Base-by-base conservation (phyloP, 345 rosid genomes). In the Eucalyptus cloeziana region DNA sequence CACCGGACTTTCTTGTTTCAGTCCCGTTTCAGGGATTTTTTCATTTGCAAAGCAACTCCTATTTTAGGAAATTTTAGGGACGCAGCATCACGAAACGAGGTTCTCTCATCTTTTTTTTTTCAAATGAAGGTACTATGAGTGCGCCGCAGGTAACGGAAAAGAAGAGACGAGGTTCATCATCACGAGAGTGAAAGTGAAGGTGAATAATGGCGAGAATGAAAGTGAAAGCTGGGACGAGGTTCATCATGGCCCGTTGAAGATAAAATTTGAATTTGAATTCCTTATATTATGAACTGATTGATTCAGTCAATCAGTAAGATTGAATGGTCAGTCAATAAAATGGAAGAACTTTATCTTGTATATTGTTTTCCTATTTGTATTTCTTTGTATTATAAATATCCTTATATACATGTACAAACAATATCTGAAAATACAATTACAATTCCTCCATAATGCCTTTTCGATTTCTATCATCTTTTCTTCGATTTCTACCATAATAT, bases 171-270 rank as follows among this genome's bases (percentile, higher is more conserved):
- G 54, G 14, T 93, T 81, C 87, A 86, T 21, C 58, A 52, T 19
- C 5, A 3, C 10, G 25, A 52, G 58, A 52, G 58, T 21, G 58
- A 52, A 52, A 52, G 58, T 19, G 25, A 52, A 52, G 5, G 58
- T 52, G 25, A 58, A 83, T 43, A 79, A 92, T 21, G 37, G 93
- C 90, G 31, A 90, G 89, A 9, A 89, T 14, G 89, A 92, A 92
- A 11, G 92, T 89, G 81, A 87, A 83, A 86, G 90, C 91, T n/a
- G 92, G 92, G 44, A 92, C 86, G 52, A 90, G 87, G 47, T 90
- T 92, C 37, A 92, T 87, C 89, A 90, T 62, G 22, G 91, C 89
- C 10, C 25, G 58, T 7, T 52, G 10, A 52, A 52, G 58, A 52
- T 52, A 52, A 25, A 52, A 52, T 52, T 52, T 52, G 0, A 52